phyloP scores from a whole-genome alignment of 495 filamentous ascomycete genomes.

The Neurospora cerealis region DNA sequence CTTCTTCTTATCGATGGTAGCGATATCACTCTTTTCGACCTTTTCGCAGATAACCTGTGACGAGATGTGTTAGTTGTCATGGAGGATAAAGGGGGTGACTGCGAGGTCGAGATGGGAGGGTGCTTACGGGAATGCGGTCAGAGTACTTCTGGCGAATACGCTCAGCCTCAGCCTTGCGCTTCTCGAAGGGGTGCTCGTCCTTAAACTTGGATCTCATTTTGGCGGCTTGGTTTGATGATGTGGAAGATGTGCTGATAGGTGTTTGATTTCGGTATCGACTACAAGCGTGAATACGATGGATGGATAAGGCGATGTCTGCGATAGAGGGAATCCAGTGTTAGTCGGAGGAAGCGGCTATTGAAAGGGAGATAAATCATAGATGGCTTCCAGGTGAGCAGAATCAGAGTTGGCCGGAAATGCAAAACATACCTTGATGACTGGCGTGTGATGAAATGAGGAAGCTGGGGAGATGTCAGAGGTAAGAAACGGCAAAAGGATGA shows the following conservation, averaged over 20 bases:
- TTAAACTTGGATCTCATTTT: slow-evolving; percentile 98
- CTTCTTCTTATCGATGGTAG: slow-evolving; percentile 99
- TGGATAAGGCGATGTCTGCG: neutral
- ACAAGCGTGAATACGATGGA: neutral
- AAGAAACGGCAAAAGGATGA: neutral
- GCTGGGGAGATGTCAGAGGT: neutral
- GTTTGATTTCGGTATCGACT: neutral
- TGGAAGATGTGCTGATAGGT: neutral
- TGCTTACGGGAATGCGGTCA: slow-evolving; percentile 93
- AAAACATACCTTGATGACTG: neutral
- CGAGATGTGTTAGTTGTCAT: slow-evolving; percentile 1
- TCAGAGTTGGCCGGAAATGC: neutral
- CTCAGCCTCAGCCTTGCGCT: slow-evolving; percentile 98
- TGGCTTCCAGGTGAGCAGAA: neutral
- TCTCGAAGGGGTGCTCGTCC: slow-evolving; percentile 99
- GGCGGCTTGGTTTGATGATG: slow-evolving; percentile 18
- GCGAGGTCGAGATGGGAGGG: slow-evolving; percentile 3
- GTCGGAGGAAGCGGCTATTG: neutral
- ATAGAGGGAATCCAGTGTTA: neutral
- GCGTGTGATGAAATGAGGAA: neutral
- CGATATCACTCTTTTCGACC: slow-evolving; percentile 97
- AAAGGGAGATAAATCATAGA: neutral
- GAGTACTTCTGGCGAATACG: slow-evolving; percentile 98
- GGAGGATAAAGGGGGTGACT: slow-evolving; percentile 6
- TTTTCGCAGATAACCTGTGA: slow-evolving; percentile 97